These are phyloP conservation scores for Yamadazyma triangularis DNA, from an alignment of 1,139 yeast species.

Conservation along the genomic window DNA sequence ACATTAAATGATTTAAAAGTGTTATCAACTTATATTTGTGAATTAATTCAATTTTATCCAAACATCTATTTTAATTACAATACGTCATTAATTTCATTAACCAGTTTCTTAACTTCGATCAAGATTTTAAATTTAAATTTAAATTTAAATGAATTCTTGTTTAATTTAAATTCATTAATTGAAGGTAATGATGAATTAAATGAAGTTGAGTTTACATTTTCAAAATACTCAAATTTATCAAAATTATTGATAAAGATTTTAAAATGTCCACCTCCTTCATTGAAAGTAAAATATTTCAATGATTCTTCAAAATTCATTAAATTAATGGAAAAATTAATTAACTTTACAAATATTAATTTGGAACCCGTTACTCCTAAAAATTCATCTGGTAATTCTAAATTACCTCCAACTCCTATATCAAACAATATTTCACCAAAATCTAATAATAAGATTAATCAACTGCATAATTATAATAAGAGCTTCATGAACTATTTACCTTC, in stretches of 20 bases:
- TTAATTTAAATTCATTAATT: slow-evolving; percentile 9
- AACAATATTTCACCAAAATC: slow-evolving; percentile 14
- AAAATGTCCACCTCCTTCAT: slow-evolving; percentile 43
- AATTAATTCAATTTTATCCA: slow-evolving; percentile 59
- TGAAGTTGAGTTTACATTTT: slow-evolving; percentile 11
- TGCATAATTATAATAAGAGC: slow-evolving; percentile 1
- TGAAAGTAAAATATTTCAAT: slow-evolving; percentile 38
- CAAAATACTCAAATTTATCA: slow-evolving; percentile 13
- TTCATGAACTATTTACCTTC: slow-evolving; percentile 12
- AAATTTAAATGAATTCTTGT: slow-evolving; percentile 18
- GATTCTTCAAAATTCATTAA: slow-evolving; percentile 32
- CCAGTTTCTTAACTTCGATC: slow-evolving; percentile 35
- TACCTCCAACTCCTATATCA: slow-evolving; percentile 18
- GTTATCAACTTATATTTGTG: slow-evolving; percentile 60
- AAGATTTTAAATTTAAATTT: slow-evolving; percentile 21
- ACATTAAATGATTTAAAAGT: slow-evolving; percentile 42
- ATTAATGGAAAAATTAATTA: slow-evolving; percentile 34
- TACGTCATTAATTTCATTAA: slow-evolving; percentile 53
- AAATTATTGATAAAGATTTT: slow-evolving; percentile 32
- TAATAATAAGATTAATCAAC: slow-evolving; percentile 1
- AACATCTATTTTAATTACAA: slow-evolving; percentile 53
- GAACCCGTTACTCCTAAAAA: slow-evolving; percentile 19
- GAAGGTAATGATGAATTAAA: slow-evolving; percentile 1
- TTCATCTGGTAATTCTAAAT: slow-evolving; percentile 8
- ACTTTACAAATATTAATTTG: slow-evolving; percentile 25